These are phyloP conservation scores for Magnusiomyces tetraspermus DNA, from an alignment of 1,139 yeast genomes.

Conservation along the genomic window DNA sequence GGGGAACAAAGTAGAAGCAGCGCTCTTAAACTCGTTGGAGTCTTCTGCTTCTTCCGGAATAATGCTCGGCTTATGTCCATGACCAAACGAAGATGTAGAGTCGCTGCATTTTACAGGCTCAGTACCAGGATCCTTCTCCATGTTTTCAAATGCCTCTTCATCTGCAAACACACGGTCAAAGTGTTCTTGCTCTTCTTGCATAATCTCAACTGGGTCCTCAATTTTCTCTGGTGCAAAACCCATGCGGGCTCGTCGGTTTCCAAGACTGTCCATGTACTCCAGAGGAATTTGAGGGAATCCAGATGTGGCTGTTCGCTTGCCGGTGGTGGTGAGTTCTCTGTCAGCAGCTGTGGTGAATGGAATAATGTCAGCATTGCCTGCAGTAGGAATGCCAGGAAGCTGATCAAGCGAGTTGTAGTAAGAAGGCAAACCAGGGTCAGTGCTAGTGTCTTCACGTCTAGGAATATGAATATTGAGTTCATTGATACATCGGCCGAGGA, in stretches of 20 bases:
- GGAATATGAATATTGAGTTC: conserved; percentile 19
- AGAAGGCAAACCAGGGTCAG: conserved; percentile 31
- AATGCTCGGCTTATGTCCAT: conserved; percentile 4
- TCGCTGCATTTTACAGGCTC: not conserved
- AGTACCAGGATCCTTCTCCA: not conserved
- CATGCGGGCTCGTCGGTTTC: conserved; percentile 4
- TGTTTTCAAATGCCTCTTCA: not conserved
- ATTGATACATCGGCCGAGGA: conserved; percentile 32
- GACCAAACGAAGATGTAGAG: not conserved
- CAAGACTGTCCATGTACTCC: not conserved
- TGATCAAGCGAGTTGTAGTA: not conserved
- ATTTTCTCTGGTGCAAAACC: conserved; percentile 1
- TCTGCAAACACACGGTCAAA: not conserved
- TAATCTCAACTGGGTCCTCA: not conserved
- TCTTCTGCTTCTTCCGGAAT: conserved; percentile 15
- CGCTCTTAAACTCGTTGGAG: not conserved
- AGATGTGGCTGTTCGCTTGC: not conserved
- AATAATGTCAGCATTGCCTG: not conserved
- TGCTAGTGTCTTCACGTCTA: conserved; percentile 28
- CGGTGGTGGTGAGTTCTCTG: not conserved
- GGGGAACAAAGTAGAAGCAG: not conserved
- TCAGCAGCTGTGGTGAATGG: not conserved
- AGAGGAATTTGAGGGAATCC: not conserved
- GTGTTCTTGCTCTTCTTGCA: not conserved
- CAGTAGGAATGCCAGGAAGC: not conserved